Evolutionary conservation across 805 yeast species (phyloP), one percentile per base, ranked within the genome.

Genomic region (Candida pseudofarinosa): DNA sequence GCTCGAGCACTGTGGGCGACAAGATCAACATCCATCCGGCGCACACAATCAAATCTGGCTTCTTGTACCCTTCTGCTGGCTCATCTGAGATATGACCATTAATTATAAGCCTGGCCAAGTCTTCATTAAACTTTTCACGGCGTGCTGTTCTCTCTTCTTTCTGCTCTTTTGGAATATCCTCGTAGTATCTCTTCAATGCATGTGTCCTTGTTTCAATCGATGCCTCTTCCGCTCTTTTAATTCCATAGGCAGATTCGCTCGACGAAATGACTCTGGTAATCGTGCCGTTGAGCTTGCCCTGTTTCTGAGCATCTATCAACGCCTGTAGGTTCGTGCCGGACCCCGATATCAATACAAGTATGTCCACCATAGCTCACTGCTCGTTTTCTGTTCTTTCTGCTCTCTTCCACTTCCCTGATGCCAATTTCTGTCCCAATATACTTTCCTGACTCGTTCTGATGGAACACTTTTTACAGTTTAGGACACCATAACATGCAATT

Each of bases 11-110:
- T 16, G 79, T 72, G 3, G 88, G 81, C 1, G 97, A 85, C 46
- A 93, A 72, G 45, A 93, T 93, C 40, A 93, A 76, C 90, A 93
- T 83, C 99, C 99, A 93, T 2, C 99, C 99, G 3, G 99, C 99
- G 67, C 99, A 93, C 4, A 93, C 97, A 33, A 93, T 81, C 49
- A 93, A 72, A 51, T 86, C 87, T 3, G 98, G 98, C 50, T 74
- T 74, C 26, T 61, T 52, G 41, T 79, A 73, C 1, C 54, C 48
- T 3, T 49, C 37, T 17, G 51, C 58, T 19, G 46, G 33, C 5
- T 52, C 58, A 12, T 71, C 77, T 14, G 63, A 66, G 23, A 56
- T 58, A 33, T 58, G 54, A 4, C 82, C 82, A 43, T 71, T 59
- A 18, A 87, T 60, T 17, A 93, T 79, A 18, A 83, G 56, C 38